Conservation (phyloP, 108 stramenopile species). For the Licmophora abbreviata region DNA sequence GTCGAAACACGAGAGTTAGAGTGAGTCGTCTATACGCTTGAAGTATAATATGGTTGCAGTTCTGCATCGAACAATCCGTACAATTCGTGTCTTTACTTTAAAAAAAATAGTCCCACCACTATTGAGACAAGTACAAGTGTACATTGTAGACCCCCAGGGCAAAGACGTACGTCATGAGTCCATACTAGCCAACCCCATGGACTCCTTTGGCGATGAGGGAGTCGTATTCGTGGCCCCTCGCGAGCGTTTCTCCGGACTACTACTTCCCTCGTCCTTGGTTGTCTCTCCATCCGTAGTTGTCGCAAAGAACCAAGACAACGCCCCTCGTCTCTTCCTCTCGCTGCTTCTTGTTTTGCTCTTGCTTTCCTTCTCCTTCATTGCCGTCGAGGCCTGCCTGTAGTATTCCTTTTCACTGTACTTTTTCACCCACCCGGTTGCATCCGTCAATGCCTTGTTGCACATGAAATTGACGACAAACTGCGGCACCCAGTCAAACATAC, state of each 20-base stretch:
- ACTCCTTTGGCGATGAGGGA: no score
- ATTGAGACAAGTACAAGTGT: slow-evolving; percentile 1
- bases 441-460: slow-evolving; percentile 50
- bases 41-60: not conserved
- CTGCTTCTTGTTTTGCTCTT: not conserved
- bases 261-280: no score
- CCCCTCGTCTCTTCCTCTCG: no score
- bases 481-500: slow-evolving; percentile 55
- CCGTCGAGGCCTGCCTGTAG: not conserved
- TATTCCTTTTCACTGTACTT: slow-evolving; percentile 2
- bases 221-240: no score
- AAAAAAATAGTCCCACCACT: not conserved
- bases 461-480: slow-evolving; percentile 45
- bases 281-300: no score
- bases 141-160: not conserved
- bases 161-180: not conserved
- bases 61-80: no score
- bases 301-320: no score
- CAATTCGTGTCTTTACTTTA: slow-evolving; percentile 1
- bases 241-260: no score
- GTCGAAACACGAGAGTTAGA: not conserved
- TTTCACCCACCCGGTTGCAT: slow-evolving; percentile 59
- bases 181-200: not conserved
- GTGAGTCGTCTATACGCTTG: not conserved
- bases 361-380: not conserved